Evolutionary conservation across 345 rosid genomes (phyloP), one percentile per base, ranked within the genome.

Genomic region (Gossypium arboreum): DNA sequence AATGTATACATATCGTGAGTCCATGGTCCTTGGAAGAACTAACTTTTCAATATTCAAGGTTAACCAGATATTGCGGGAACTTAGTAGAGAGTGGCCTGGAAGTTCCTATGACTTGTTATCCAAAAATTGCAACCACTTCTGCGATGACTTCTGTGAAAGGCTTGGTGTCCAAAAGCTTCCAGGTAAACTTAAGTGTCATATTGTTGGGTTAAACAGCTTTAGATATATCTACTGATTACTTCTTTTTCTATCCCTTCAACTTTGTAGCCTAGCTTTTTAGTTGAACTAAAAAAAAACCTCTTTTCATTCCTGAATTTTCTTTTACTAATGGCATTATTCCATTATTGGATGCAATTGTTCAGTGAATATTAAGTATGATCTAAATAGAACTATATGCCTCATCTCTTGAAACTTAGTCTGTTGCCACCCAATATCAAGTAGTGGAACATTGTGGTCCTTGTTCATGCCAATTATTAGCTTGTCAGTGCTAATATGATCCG

Each of bases 91-190:
- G 75, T 95, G 99, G 99, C 90, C 88, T 73, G 97, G 97, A 81
- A 77, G 72, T 73, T 64, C 78, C 0, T 91, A 95, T 76, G 99
- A 93, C 77, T 84, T 93, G 86, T 77, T 96, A 74, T 80, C 97
- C 15, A 96, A 81, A 84, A 96, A 96, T 73, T 96, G 99, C 81
- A 96, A 96, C 80, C 97, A 96, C 83, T 96, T 96, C 76, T 96
- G 99, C n/a, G 92, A 93, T 79, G 94, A 91, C 55, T 75, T 93
- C 50, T 93, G 98, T 44, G 93, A 86, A 52, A 86, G 80, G 79
- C 94, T 96, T 73, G 98, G 97, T 75, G 97, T 91, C 73, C 90
- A 85, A 39, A 93, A 92, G 85, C 95, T 90, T 81, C 99, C 97
- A 81, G 99, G 98, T 93, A 79, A 78, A 72, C 22, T 15, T 48